phyloP scores from a whole-genome alignment of 352 stramenopile species.

The Pythium periplocum region DNA sequence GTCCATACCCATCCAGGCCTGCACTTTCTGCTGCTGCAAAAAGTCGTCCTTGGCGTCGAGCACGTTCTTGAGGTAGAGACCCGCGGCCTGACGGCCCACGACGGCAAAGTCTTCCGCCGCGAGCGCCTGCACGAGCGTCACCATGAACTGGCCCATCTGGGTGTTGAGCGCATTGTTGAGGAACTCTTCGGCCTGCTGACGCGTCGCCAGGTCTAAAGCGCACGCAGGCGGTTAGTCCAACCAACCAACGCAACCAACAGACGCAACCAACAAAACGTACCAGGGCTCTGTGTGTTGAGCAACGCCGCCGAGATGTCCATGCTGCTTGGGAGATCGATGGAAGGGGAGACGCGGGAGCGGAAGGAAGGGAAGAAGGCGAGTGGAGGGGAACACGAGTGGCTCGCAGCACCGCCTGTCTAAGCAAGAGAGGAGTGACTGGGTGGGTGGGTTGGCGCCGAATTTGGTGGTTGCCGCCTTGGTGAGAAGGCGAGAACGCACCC shows the following conservation, averaged over 20 bases:
- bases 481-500: too few relatives aligned
- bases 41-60: constrained; percentile 81
- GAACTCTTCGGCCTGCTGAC: constrained; percentile 79
- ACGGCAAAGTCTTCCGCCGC: constrained; percentile 73
- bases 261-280: too few relatives aligned
- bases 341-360: neutral
- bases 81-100: constrained; percentile 67
- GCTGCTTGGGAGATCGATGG: neutral
- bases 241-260: constrained; percentile 19
- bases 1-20: constrained; percentile 77
- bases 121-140: constrained; percentile 77
- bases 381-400: neutral
- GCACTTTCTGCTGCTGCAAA: constrained; percentile 75
- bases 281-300: constrained; percentile 70
- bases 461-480: too few relatives aligned
- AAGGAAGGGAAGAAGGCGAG: neutral
- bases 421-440: too few relatives aligned
- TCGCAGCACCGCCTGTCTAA: too few relatives aligned
- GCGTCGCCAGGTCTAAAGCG: constrained; percentile 47
- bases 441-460: too few relatives aligned
- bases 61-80: constrained; percentile 86
- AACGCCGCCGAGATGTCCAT: constrained; percentile 83
- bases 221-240: too few relatives aligned
- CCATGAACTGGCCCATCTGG: constrained; percentile 81
- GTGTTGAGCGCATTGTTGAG: constrained; percentile 75